A percentile compares a stretch with the other conserved stretches of the same genome.
Evolutionary conservation across 495 filamentous ascomycete genomes (phyloP).

Genomic region (Immersiella caudata): DNA sequence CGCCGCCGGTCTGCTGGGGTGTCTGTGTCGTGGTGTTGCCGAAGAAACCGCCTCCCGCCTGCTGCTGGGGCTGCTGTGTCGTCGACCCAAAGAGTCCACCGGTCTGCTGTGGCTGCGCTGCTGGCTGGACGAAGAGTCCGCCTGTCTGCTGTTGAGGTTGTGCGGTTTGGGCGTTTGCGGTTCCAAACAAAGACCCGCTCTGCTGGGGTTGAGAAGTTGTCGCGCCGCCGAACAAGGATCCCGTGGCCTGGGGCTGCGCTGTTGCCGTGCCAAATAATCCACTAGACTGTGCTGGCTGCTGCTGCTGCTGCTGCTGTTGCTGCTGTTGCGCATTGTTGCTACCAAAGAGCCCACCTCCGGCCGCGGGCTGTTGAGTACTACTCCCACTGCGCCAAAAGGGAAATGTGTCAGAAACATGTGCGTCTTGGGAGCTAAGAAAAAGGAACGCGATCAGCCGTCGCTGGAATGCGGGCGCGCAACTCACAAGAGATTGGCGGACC

Average conservation of each 20-base stretch:
- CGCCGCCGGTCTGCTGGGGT: conserved; percentile 25
- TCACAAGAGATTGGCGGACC: conserved; percentile 68
- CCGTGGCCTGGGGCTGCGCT: conserved; percentile 26
- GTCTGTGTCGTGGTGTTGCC: conserved; percentile 28
- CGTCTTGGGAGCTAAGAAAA: background rate
- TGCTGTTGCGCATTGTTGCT: conserved; percentile 21
- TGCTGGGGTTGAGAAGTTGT: conserved; percentile 31
- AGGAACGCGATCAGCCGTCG: conserved; percentile 1
- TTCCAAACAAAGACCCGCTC: conserved; percentile 38
- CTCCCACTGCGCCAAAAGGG: conserved; percentile 38
- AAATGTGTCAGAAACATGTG: background rate
- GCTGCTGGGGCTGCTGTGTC: conserved; percentile 25
- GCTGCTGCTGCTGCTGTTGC: conserved; percentile 30
- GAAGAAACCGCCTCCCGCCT: conserved; percentile 33
- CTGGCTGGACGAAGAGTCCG: conserved; percentile 8
- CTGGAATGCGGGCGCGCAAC: conserved; percentile 25
- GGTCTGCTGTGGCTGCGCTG: conserved; percentile 31
- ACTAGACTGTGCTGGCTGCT: conserved; percentile 40
- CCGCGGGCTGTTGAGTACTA: conserved; percentile 43
- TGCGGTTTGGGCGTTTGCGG: conserved; percentile 36
- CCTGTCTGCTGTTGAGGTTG: conserved; percentile 22
- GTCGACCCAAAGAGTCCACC: conserved; percentile 29
- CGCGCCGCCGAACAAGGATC: conserved; percentile 30
- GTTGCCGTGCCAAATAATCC: conserved; percentile 57
- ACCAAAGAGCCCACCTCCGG: conserved; percentile 56